These are phyloP conservation scores for Echria macrotheca DNA, from an alignment of 495 filamentous ascomycete genomes.

Conservation along the genomic window DNA sequence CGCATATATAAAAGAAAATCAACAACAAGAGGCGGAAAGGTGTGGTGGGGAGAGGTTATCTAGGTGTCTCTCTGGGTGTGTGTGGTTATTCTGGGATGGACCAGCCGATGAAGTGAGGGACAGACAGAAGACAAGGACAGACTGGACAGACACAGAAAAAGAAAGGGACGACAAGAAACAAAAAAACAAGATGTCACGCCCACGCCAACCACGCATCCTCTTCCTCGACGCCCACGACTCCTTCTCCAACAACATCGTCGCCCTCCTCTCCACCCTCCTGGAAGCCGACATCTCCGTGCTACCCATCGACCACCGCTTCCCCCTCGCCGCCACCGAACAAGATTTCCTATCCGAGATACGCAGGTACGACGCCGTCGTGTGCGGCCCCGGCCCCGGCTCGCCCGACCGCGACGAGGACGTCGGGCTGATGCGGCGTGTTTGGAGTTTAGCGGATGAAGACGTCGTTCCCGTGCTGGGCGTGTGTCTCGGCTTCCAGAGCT, in stretches of 20 bases:
- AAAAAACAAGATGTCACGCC: no score
- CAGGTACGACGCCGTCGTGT: conserved; percentile 68
- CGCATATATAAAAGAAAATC: no score
- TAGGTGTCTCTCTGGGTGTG: no score
- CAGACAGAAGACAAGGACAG: not conserved
- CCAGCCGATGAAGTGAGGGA: not conserved
- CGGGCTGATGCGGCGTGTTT: conserved; percentile 72
- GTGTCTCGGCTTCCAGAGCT: conserved; percentile 86
- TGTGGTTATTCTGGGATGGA: no score
- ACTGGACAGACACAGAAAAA: not conserved
- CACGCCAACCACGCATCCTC: conserved; percentile 55
- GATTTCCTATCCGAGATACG: conserved; percentile 38
- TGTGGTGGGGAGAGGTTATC: no score
- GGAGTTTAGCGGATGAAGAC: conserved; percentile 55
- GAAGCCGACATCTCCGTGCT: conserved; percentile 62
- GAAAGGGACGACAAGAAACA: conserved; percentile 1
- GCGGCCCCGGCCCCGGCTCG: conserved; percentile 74
- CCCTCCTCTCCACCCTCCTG: conserved; percentile 62
- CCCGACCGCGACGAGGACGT: conserved; percentile 58
- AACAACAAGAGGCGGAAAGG: no score
- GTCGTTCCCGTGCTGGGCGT: conserved; percentile 77
- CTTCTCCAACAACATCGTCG: conserved; percentile 88
- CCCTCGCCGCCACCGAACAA: conserved; percentile 13
- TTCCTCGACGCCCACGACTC: conserved; percentile 95
- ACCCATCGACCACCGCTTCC: conserved; percentile 57